Evolutionary conservation across 2,329 filamentous ascomycete genomes (phyloP).

Genomic region (Colletotrichum salicis): DNA sequence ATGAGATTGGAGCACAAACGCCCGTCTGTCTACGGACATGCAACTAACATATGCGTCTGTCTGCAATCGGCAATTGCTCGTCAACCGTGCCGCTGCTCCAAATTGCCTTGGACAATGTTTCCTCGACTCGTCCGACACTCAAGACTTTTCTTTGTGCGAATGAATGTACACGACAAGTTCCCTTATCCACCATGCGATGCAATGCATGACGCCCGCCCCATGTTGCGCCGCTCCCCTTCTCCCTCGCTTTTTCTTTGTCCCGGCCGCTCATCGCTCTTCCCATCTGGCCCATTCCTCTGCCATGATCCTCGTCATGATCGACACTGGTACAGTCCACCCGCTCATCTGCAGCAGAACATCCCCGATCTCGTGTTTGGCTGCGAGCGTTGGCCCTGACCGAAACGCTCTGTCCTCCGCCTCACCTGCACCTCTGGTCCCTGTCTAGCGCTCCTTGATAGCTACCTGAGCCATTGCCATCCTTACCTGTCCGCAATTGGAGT

Average conservation of each 20-base stretch:
- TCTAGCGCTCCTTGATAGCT: conserved; percentile 1
- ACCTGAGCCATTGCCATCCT: conserved; percentile 6
- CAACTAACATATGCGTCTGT: not conserved
- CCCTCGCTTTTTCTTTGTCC: conserved; percentile 2
- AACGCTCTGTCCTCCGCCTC: conserved; percentile 27
- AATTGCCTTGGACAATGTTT: not conserved
- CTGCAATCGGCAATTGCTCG: not conserved
- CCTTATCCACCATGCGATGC: not conserved
- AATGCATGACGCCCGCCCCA: not conserved
- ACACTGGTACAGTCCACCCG: not conserved
- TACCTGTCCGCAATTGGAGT: not conserved
- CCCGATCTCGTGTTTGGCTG: conserved; percentile 14
- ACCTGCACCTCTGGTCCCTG: conserved; percentile 11
- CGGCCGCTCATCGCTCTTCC: not conserved
- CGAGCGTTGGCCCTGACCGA: not conserved
- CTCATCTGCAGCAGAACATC: not conserved
- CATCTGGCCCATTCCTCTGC: conserved; percentile 1
- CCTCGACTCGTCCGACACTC: not conserved
- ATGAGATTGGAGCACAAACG: not conserved
- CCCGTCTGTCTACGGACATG: not conserved
- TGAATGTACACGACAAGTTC: not conserved
- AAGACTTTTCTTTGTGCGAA: not conserved
- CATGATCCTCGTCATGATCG: conserved; percentile 22
- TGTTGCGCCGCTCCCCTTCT: not conserved
- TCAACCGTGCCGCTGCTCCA: too few relatives aligned